Evolutionary conservation across 371 early-diverging fungal genomes (phyloP).

Genomic region (Coemansia sp.): DNA sequence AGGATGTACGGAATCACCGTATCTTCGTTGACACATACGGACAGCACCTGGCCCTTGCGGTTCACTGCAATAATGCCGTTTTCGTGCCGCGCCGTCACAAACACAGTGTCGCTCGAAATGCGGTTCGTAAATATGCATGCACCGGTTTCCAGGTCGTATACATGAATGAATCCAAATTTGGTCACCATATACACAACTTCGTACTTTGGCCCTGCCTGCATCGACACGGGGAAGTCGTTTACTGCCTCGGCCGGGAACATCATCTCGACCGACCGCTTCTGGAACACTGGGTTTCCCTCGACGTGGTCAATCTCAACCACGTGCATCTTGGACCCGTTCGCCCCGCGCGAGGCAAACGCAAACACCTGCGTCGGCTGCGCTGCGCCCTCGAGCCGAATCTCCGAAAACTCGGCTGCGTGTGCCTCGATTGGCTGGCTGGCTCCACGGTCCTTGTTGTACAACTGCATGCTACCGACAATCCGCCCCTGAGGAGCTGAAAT

Average conservation of each 20-base stretch:
- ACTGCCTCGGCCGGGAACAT: conserved; percentile 94
- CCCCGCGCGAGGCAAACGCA: conserved; percentile 86
- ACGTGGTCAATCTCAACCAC: conserved; percentile 95
- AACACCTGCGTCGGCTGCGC: conserved; percentile 82
- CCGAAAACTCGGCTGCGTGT: conserved; percentile 95
- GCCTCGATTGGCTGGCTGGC: conserved; percentile 96
- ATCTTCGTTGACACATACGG: conserved; percentile 86
- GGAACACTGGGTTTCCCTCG: conserved; percentile 86
- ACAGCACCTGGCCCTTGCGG: conserved; percentile 95
- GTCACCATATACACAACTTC: conserved; percentile 92
- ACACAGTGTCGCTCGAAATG: conserved; percentile 95
- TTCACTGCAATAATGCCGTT: conserved; percentile 94
- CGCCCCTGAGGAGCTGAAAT: conserved; percentile 88
- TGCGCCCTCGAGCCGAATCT: conserved; percentile 78
- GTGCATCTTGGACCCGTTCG: conserved; percentile 79
- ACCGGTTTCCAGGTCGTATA: conserved; percentile 93
- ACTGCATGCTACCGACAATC: conserved; percentile 94
- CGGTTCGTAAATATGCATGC: conserved; percentile 95
- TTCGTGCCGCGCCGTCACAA: conserved; percentile 92
- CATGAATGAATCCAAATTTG: conserved; percentile 95
- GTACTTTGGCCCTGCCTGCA: conserved; percentile 92
- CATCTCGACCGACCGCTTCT: conserved; percentile 90
- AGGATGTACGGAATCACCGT: conserved; percentile 89
- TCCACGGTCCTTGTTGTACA: conserved; percentile 87
- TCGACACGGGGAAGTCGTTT: conserved; percentile 94